Evolutionary conservation across 2,329 filamentous ascomycete genomes (phyloP), one percentile per base, ranked within the genome.

Genomic region (Rutstroemia sp.): DNA sequence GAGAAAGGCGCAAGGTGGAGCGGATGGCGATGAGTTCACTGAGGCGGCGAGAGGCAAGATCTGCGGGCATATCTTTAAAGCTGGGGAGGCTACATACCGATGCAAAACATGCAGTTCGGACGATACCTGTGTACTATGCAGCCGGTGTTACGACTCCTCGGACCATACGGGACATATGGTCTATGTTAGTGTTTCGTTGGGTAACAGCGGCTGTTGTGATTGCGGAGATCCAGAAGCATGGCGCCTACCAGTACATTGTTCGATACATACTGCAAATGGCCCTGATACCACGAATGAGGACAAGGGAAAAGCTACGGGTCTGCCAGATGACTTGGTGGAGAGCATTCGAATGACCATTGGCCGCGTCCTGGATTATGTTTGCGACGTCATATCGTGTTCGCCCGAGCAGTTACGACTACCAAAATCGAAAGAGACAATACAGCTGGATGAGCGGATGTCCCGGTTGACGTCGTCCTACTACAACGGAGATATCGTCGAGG

Each of bases 151-250:
- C 70, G 90, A 97, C 68, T 84, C 91, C 25, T 97, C 92, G 41
- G 92, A 99, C 68, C 94, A 99, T 71, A 87, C 89, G 10, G 92
- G 87, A 12, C 94, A 99, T 72, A 89, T 90, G 75, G 92, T 97
- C 55, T 87, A 88, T 66, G 90, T 99, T 57, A 88, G 81, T 57
- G 84, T 96, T 48, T 95, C 91, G 1, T 83, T 88, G 2, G 92
- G 92, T 6, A 96, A 96, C 69, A 94, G 88, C 67, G 92, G 92
- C 46, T 97, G 95, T 74, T 99, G 94, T 72, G 94, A 99, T 72
- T 99, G 94, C 69, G 94, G 94, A 58, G 94, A 99, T 69, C 83
- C 87, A 19, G 95, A 99, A 72, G 95, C 94, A 10, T 99, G 95
- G 92, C 84, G 84, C 69, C 77, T 84, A 48, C 91, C 92, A 45